Evolutionary conservation across 768 basidiomycete species (phyloP).

Genomic region (Phanerochaete sordida): DNA sequence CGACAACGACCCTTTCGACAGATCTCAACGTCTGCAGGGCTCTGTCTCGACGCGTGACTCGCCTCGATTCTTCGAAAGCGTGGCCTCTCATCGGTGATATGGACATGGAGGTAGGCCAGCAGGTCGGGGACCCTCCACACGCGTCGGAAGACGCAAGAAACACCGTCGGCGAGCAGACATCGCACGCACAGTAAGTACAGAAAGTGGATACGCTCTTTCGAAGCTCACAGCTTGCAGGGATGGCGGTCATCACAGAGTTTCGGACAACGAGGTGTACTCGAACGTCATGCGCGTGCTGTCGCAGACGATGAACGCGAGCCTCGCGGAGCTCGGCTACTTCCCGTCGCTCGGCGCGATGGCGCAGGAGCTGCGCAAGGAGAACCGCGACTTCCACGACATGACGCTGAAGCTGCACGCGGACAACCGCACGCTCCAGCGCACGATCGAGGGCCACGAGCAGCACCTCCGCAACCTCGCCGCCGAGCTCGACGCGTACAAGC

Average conservation of each 20-base stretch:
- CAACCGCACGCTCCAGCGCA: slow-evolving; percentile 30
- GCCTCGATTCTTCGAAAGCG: too few species aligned
- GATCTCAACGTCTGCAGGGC: too few species aligned
- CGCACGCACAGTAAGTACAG: background rate
- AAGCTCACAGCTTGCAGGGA: too few species aligned
- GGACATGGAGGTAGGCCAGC: background rate
- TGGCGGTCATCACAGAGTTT: background rate
- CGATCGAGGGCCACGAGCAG: slow-evolving; percentile 29
- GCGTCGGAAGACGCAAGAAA: background rate
- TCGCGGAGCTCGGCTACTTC: slow-evolving; percentile 35
- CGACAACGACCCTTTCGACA: background rate
- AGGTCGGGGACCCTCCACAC: background rate
- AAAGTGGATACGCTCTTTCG: too few species aligned
- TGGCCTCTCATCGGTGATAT: too few species aligned
- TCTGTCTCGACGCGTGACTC: too few species aligned
- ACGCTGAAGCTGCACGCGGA: slow-evolving; percentile 36
- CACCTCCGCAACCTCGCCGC: slow-evolving; percentile 6
- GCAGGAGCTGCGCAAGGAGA: slow-evolving; percentile 29
- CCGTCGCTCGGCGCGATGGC: slow-evolving; percentile 39
- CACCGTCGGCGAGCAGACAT: background rate
- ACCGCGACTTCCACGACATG: slow-evolving; percentile 16
- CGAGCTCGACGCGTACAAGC: background rate
- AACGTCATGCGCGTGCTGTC: slow-evolving; percentile 12
- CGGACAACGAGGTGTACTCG: background rate
- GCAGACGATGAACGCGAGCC: slow-evolving; percentile 15